Percentiles rank a stretch among this genome's conserved stretches.
These are phyloP conservation scores for Arthrobotrys sphaeroides DNA, from an alignment of 2,329 filamentous ascomycete species.

Conservation along the genomic window DNA sequence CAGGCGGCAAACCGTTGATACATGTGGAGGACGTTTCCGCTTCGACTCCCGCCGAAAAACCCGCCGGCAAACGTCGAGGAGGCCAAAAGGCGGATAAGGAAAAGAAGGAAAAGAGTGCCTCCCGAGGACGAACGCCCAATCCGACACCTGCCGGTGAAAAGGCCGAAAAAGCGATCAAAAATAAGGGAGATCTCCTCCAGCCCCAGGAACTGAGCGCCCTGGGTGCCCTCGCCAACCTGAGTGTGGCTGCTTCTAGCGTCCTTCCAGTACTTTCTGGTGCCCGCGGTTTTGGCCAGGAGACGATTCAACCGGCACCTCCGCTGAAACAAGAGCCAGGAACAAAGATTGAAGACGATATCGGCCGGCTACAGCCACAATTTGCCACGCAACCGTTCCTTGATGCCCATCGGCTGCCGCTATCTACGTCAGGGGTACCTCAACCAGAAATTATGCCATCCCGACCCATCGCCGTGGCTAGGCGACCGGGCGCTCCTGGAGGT, in stretches of 20 bases:
- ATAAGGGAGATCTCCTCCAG: slow-evolving; percentile 36
- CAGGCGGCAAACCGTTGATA: slow-evolving; percentile 34
- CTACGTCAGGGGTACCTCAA: slow-evolving; percentile 36
- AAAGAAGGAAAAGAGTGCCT: slow-evolving; percentile 55
- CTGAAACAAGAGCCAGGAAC: slow-evolving; percentile 44
- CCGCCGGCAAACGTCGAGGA: slow-evolving; percentile 40
- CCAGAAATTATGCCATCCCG: slow-evolving; percentile 46
- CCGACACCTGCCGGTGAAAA: slow-evolving; percentile 33
- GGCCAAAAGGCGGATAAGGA: slow-evolving; percentile 54
- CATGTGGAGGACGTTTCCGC: slow-evolving; percentile 45
- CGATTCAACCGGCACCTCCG: slow-evolving; percentile 32
- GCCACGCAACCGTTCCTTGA: slow-evolving; percentile 33
- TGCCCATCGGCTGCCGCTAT: slow-evolving; percentile 42
- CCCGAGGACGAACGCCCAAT: slow-evolving; percentile 41
- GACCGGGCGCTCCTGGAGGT: slow-evolving; percentile 25
- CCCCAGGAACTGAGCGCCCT: slow-evolving; percentile 49
- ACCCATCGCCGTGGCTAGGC: slow-evolving; percentile 56
- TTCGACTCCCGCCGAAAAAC: slow-evolving; percentile 40
- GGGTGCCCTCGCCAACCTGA: slow-evolving; percentile 53
- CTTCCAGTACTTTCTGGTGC: neutral
- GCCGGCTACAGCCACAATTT: slow-evolving; percentile 28
- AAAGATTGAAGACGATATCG: slow-evolving; percentile 39
- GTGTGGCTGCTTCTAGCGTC: neutral
- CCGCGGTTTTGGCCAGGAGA: slow-evolving; percentile 27
- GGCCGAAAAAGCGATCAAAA: slow-evolving; percentile 28